Evolutionary conservation across 2,329 filamentous ascomycete genomes (phyloP).

Genomic region (Colletotrichum cordylinicola): DNA sequence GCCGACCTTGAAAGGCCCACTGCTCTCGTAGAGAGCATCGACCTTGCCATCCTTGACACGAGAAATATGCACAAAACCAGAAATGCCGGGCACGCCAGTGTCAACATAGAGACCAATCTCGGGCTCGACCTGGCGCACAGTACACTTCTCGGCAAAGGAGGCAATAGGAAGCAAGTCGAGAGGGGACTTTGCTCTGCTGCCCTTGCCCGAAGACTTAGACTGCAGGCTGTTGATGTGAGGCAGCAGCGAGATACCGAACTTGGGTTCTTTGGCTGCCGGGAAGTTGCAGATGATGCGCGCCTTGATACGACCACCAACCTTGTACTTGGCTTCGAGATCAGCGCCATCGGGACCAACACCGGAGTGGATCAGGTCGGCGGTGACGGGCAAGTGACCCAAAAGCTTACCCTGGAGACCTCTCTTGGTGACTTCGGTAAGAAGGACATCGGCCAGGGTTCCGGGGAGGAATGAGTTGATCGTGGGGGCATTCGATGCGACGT

Average conservation of each 20-base stretch:
- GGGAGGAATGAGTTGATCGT: constrained; percentile 91
- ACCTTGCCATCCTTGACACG: constrained; percentile 89
- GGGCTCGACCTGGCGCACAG: constrained; percentile 79
- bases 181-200: constrained; percentile 51
- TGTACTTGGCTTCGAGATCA: constrained; percentile 79
- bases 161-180: constrained; percentile 72
- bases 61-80: constrained; percentile 95
- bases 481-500: constrained; percentile 75
- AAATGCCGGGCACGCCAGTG: constrained; percentile 66
- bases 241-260: constrained; percentile 86
- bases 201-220: constrained; percentile 49
- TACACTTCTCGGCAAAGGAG: constrained; percentile 77
- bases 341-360: constrained; percentile 73
- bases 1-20: constrained; percentile 79
- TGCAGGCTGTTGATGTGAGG: constrained; percentile 78
- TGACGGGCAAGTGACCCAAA: constrained; percentile 89
- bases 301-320: constrained; percentile 83
- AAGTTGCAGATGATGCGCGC: constrained; percentile 89
- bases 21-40: constrained; percentile 78
- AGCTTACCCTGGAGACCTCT: constrained; percentile 88
- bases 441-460: constrained; percentile 85
- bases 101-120: constrained; percentile 83
- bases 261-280: constrained; percentile 77
- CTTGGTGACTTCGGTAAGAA: constrained; percentile 77
- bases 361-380: constrained; percentile 89